Evolutionary conservation across 2,329 filamentous ascomycete species (phyloP), one percentile per base, ranked within the genome.

Genomic region (Blumeria hordei): DNA sequence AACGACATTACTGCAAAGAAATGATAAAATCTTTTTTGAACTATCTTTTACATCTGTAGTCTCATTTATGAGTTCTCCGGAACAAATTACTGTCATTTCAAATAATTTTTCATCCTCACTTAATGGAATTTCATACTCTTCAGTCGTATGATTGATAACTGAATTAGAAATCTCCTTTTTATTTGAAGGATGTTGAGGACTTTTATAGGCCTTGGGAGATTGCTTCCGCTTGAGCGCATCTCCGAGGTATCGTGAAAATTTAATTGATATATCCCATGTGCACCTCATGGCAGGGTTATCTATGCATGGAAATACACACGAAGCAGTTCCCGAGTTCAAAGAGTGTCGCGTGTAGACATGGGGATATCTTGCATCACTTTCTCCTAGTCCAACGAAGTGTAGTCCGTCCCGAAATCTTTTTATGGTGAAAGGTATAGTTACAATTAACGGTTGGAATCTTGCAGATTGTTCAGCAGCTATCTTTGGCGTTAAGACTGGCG

Each of bases 291-390:
- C 80, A 28, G 83, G 78, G 64, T 94, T 85, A 65, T 98, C 92
- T 54, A 96, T 75, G 66, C 92, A 96, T 0, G 92, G 92, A 63
- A 98, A 98, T 32, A 96, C 78, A 61, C 83, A 88, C 50, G 81
- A 90, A 0, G 87, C 81, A 16, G 80, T 81, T 34, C 88, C 88
- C 0, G 87, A 79, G 58, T 85, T 81, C 44, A 83, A 71, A 1
- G 82, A 84, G 63, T 90, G 88, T 43, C 81, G 82, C 0, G 90
- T 94, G 67, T 94, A 98, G 52, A 85, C 81, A 69, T 98, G 90
- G 0, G 92, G 88, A 66, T 88, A 98, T 58, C 88, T 78, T 55
- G 74, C 73, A 65, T 95, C 90, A 53, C 81, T 77, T 56, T 81
- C 80, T 47, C 87, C 80, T 39, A 92, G 76, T 3, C 92, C 88